Evolutionary conservation across 1,284 basidiomycete species (phyloP), one percentile per base, ranked within the genome.

Genomic region (Rhodotorula sp.): DNA sequence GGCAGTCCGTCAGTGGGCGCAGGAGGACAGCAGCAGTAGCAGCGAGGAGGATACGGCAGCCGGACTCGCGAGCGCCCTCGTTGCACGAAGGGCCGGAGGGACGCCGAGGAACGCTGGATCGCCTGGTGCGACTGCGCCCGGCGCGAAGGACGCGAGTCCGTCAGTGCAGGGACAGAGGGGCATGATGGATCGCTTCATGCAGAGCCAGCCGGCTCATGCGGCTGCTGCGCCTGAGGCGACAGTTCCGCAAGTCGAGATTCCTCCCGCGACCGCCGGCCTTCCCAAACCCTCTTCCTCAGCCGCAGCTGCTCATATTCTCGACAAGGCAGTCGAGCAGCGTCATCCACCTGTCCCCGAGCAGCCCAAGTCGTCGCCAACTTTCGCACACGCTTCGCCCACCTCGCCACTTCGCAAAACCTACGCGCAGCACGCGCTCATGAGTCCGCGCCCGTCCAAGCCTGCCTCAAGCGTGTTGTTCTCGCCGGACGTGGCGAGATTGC

Each of bases 171-270:
- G 66, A 6, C 60, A 59, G 51, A 39, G 69, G 46, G 72, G 72
- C 17, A 68, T 68, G 66, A 72, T 74, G 71, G 73, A 74, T 47
- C 68, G 68, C 24, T 73, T 67, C 66, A 72, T 74, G 64, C 59
- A 62, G 52, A 59, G 54, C 19, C 67, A 66, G 32, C 32, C 59
- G 10, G 22, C 44, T 24, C 52, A 36, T 5, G 24, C 27, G 9
- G 59, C 47, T 24, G 46, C 49, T 4, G 52, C 55, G 3, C 29
- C 66, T 5, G 62, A 72, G 22, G 62, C 44, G 6, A 20, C 60
- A 2, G 52, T 44, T 1, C 54, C 65, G 29, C 61, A 62, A 32
- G 32, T 62, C 52, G 44, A 47, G 20, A 8, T 22, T 4, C 27
- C 39, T 10, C 39, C 39, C 19, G 11, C 39, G 13, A 44, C 39